phyloP scores from a whole-genome alignment of 257 asterid species.

The Petrea volubilis region DNA sequence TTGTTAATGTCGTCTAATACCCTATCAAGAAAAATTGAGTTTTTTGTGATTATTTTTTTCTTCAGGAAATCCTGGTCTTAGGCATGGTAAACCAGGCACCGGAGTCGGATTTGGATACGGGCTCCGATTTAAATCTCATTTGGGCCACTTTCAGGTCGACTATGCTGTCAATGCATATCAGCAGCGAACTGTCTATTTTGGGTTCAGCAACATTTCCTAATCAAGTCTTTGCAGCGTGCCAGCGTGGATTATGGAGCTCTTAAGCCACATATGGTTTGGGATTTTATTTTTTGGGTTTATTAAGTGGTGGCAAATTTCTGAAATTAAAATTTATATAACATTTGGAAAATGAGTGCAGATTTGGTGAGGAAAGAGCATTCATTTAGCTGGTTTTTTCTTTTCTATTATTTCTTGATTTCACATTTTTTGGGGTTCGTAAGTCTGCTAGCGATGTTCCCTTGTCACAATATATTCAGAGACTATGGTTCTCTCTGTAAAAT shows the following conservation, averaged over 20 bases:
- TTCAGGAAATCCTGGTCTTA: conserved; percentile 84
- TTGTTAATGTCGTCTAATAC: too few relatives aligned
- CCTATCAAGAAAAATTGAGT: too few relatives aligned
- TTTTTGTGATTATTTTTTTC: too few relatives aligned
- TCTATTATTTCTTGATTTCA: background rate
- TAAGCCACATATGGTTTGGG: background rate
- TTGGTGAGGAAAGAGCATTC: conserved; percentile 6
- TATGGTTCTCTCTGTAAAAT: background rate
- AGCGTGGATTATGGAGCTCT: background rate
- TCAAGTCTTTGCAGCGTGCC: background rate
- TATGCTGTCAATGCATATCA: conserved; percentile 71
- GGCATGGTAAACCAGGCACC: conserved; percentile 89
- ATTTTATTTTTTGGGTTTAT: background rate
- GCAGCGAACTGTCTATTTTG: conserved; percentile 77
- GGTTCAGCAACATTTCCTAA: conserved; percentile 72
- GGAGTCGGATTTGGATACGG: conserved; percentile 88
- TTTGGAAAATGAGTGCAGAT: conserved; percentile 18
- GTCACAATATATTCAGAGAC: background rate
- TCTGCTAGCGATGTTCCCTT: background rate
- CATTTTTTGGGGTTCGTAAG: background rate
- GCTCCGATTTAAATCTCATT: conserved; percentile 72
- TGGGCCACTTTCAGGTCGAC: conserved; percentile 87
- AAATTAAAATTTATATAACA: background rate
- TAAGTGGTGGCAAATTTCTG: background rate
- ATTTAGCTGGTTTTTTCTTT: background rate